phyloP scores from a whole-genome alignment of 2,329 filamentous ascomycete genomes.

The Diplodia scrobiculata region DNA sequence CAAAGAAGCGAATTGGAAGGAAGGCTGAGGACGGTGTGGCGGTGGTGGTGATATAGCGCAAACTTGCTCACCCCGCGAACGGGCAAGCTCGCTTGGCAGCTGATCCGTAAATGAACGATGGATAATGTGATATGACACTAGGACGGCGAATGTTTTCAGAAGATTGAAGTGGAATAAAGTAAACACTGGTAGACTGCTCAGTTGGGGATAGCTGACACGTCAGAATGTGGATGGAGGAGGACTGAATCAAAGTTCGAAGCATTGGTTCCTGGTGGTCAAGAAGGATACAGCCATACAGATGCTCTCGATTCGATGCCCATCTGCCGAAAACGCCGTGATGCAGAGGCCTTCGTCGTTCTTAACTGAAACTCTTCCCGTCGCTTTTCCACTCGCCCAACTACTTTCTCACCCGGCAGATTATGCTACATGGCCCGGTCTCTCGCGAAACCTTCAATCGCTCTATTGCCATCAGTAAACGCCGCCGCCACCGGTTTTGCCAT shows the following conservation, averaged over 20 bases:
- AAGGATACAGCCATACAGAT: not conserved
- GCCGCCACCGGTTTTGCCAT: constrained; percentile 8
- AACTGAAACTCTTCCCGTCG: not conserved
- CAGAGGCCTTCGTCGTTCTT: not conserved
- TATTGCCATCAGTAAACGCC: not conserved
- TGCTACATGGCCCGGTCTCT: not conserved
- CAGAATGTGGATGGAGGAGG: no score
- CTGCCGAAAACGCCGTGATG: not conserved
- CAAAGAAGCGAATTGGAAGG: not conserved
- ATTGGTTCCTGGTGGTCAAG: not conserved
- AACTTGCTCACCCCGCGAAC: not conserved
- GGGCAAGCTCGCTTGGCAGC: constrained; percentile 7
- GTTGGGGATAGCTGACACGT: not conserved
- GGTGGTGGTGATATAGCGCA: not conserved
- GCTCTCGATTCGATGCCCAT: not conserved
- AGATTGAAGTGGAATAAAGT: no score
- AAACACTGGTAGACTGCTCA: no score
- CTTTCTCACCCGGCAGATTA: not conserved
- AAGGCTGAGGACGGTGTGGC: not conserved
- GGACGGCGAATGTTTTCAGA: no score
- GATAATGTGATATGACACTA: no score
- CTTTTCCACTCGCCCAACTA: not conserved
- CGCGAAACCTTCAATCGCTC: not conserved
- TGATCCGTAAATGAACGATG: no score
- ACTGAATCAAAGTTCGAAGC: no score